phyloP scores from a whole-genome alignment of 805 yeast species.

The Metschnikowia picachoensis region DNA sequence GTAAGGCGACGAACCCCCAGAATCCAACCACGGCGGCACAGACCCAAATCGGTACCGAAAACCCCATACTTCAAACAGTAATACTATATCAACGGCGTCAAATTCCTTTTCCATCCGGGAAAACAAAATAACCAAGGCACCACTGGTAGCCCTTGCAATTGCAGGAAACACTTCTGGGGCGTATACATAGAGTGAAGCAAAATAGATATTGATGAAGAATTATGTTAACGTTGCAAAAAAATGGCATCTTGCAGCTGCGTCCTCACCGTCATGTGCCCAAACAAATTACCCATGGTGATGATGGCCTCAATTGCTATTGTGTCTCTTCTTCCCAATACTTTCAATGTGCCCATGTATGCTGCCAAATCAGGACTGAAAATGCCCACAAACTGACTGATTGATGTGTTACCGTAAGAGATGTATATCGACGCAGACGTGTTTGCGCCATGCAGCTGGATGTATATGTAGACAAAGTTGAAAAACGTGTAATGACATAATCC shows the following conservation, averaged over 20 bases:
- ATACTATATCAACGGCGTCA: constrained; percentile 35
- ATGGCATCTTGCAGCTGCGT: constrained; percentile 19
- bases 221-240: constrained; percentile 18
- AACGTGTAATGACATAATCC: constrained; percentile 7
- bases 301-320: constrained; percentile 38
- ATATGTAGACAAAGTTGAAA: constrained; percentile 11
- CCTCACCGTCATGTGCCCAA: constrained; percentile 21
- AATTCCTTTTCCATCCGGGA: constrained; percentile 29
- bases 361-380: constrained; percentile 9
- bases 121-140: constrained; percentile 29
- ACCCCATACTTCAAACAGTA: constrained; percentile 16
- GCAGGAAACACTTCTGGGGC: constrained; percentile 37
- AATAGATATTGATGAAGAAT: constrained; percentile 22
- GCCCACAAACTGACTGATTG: constrained; percentile 10
- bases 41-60: constrained; percentile 32
- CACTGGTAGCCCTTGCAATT: constrained; percentile 34
- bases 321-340: constrained; percentile 52
- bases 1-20: constrained; percentile 29
- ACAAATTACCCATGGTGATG: constrained; percentile 20
- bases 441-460: constrained; percentile 10
- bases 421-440: constrained; percentile 4
- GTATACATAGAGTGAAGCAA: constrained; percentile 31
- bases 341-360: constrained; percentile 11
- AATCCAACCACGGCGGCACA: constrained; percentile 34
- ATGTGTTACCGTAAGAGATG: constrained; percentile 9